Conservation (phyloP, 2,329 filamentous ascomycete genomes). For the Lojkania enalia region DNA sequence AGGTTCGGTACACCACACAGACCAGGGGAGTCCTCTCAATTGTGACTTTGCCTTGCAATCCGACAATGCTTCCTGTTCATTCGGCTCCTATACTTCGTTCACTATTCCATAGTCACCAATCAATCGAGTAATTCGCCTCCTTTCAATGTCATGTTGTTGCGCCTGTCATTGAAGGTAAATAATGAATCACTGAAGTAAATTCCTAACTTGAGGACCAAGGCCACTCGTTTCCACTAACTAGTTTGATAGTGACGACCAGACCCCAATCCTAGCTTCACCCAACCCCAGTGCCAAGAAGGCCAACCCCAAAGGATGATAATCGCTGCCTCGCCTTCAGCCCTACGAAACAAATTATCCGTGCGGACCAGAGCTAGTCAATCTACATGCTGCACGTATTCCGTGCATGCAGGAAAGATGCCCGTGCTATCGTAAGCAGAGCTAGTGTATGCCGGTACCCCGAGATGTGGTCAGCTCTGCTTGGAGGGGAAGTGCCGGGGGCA, state of each 20-base stretch:
- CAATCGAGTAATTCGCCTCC: too few relatives aligned
- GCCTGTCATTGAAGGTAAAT: background rate
- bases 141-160: too few relatives aligned
- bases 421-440: background rate
- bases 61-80: too few relatives aligned
- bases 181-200: too few relatives aligned
- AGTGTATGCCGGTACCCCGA: background rate
- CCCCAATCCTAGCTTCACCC: background rate
- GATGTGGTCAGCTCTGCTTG: background rate
- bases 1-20: constrained; percentile 26
- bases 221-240: too few relatives aligned
- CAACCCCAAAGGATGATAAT: constrained; percentile 19
- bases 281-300: constrained; percentile 6
- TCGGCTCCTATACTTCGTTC: too few relatives aligned
- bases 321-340: constrained; percentile 26
- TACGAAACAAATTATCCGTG: constrained; percentile 18
- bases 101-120: too few relatives aligned
- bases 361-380: background rate
- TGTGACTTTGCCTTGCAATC: too few relatives aligned
- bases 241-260: background rate
- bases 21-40: too few relatives aligned
- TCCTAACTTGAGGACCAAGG: too few relatives aligned
- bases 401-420: background rate
- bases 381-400: background rate
- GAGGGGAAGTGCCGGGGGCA: too few relatives aligned